A percentile compares a stretch with the other conserved stretches of the same genome.
These are phyloP conservation scores for Magnolia officinalis DNA, from an alignment of 164 flowering plant species.

Conservation along the genomic window DNA sequence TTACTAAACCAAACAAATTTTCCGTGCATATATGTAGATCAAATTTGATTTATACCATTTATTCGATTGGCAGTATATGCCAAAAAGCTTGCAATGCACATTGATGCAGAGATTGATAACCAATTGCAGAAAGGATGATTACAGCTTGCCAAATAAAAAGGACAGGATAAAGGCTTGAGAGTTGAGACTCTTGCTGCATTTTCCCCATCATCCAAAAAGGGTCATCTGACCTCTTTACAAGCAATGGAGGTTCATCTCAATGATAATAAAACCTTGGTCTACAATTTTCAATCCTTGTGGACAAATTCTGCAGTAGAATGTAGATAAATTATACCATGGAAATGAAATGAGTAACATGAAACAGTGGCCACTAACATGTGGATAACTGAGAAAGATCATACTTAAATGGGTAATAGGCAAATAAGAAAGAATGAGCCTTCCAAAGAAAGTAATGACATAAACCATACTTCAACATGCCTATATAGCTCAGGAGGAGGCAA, in stretches of 20 bases:
- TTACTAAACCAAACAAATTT: too few relatives aligned
- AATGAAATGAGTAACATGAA: neutral
- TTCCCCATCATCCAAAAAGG: neutral
- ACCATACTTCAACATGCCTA: slow-evolving; percentile 84
- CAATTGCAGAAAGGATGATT: too few relatives aligned
- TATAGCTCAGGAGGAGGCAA: slow-evolving; percentile 91
- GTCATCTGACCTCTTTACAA: neutral
- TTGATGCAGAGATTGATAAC: too few relatives aligned
- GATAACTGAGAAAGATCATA: neutral
- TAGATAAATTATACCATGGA: neutral
- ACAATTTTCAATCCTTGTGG: neutral
- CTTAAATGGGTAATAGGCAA: neutral
- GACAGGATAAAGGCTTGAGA: too few relatives aligned
- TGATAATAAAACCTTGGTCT: neutral
- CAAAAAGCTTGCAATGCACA: too few relatives aligned
- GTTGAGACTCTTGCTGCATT: too few relatives aligned
- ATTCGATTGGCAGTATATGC: too few relatives aligned
- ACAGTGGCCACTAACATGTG: neutral
- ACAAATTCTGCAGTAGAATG: neutral
- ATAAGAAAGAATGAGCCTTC: slow-evolving; percentile 1
- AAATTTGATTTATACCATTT: too few relatives aligned
- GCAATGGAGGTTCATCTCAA: neutral
- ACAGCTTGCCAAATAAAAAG: too few relatives aligned
- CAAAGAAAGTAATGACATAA: slow-evolving; percentile 7
- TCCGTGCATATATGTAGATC: too few relatives aligned